Evolutionary conservation across 495 filamentous ascomycete species (phyloP), one percentile per base, ranked within the genome.

Genomic region (Hyaloscypha finlandica): DNA sequence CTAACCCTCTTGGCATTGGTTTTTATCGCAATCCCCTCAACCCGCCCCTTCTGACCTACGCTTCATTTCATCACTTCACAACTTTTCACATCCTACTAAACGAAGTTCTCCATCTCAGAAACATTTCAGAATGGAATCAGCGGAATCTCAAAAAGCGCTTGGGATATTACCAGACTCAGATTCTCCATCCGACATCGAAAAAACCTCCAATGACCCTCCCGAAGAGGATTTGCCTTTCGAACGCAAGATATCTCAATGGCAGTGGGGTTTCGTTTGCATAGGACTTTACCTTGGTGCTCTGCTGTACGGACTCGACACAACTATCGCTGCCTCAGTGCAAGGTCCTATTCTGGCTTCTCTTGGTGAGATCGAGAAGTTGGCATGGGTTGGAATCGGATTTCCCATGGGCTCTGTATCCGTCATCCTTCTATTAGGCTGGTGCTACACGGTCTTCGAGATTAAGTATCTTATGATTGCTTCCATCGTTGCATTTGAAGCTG

Each of bases 311-410:
- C 77, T 89, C 11, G 87, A 89, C 66, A 85, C 81, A 22, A 89
- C 85, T 56, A 85, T 89, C 29, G 83, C 83, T 8, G 87, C 86
- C 22, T 80, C 86, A 64, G 74, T 89, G 8, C 85, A 87, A 71
- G 79, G 79, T 6, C 72, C 75, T 4, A 80, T 89, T 19, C 67
- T 88, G 58, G 73, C 78, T 32, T 42, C 60, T 0, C 82, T 89
- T 32, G 80, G 79, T 6, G 73, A 81, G 30, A 76, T 85, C n/a
- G 76, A 80, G 3, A 83, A 84, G 67, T 70, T 89, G 8, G 66
- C 81, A 39, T 89, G 87, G 87, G 70, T 88, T 25, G 79, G 80
- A 2, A 78, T 84, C 6, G 82, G 83, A 6, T 88, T 88, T 66
- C 71, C 79, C 0, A 68, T 89, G 0, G 79, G 78, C 19, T 78